Evolutionary conservation across 2,329 filamentous ascomycete species (phyloP), one percentile per base, ranked within the genome.

Genomic region (Blastomyces parvus): DNA sequence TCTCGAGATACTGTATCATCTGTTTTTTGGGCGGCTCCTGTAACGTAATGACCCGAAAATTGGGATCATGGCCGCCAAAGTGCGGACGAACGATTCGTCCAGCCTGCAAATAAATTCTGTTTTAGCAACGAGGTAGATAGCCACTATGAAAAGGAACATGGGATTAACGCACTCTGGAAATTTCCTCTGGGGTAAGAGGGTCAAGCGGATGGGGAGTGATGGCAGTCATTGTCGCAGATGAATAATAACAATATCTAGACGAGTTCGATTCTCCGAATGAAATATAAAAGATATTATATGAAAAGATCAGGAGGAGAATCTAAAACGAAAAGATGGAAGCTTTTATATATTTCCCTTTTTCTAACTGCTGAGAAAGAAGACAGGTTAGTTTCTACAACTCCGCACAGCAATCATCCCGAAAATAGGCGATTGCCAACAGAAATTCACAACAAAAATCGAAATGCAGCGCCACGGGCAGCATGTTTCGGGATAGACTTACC

Each of bases 1-100:
- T 70, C 5, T 80, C 77, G 0, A 84, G 73, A 62, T 77, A 84
- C 0, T 62, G 63, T 5, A 80, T 65, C 74, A 84, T 76, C 19
- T 76, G 71, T n/a, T 72, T 69, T 70, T 84, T 85, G 0, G 73
- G 70, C 0, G 82, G 82, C 64, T 84, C 82, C 17, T 70, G 70
- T 11, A 84, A 74, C 0, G 80, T 81, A 64, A 83, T 79, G 62
- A 80, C 77, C 3, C 81, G 77, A 67, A 84, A 84, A 42, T 59
- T 64, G 17, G 57, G 38, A 48, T 62, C 52, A 33, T 64, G 27
- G 8, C 50, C 60, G 17, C 48, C 48, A 25, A 52, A 52, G 14
- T 52, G 48, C 25, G 25, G 48, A 30, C 25, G 48, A 52, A 52
- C 48, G 48, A 52, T 11, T 52, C 48, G 48, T 27, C 48, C 48